Percentiles rank a stretch among this genome's conserved stretches.
phyloP scores from a whole-genome alignment of 441 rosid genomes.

The Gossypium schwendimanii region DNA sequence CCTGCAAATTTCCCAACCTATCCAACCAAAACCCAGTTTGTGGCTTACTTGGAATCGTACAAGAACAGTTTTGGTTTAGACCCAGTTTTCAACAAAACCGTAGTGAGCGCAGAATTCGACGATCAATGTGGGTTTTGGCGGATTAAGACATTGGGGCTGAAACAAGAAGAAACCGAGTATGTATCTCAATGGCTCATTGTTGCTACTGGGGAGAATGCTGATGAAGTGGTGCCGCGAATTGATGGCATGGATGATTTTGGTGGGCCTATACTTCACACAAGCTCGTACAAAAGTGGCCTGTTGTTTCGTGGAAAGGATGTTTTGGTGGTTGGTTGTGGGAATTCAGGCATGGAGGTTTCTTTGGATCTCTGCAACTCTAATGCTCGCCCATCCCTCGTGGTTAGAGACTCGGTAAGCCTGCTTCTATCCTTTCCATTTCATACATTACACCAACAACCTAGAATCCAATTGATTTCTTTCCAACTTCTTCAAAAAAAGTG shows the following conservation, averaged over 20 bases:
- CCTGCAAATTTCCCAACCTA: conserved; percentile 62
- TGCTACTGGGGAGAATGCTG: conserved; percentile 80
- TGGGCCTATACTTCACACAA: conserved; percentile 54
- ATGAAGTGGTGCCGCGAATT: conserved; percentile 46
- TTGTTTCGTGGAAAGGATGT: conserved; percentile 39
- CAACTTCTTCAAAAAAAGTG: too few relatives aligned
- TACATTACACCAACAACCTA: too few relatives aligned
- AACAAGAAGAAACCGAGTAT: conserved; percentile 37
- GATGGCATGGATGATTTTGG: conserved; percentile 44
- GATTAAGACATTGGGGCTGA: conserved; percentile 36
- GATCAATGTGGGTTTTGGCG: conserved; percentile 39
- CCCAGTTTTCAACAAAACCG: conserved; percentile 46
- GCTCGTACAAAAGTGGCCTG: conserved; percentile 50
- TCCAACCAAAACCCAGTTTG: conserved; percentile 65
- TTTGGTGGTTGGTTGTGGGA: conserved; percentile 84
- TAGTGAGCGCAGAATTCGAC: conserved; percentile 53
- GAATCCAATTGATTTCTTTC: too few relatives aligned
- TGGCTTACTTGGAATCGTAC: conserved; percentile 48
- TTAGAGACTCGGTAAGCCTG: not conserved
- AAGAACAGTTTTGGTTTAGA: conserved; percentile 28
- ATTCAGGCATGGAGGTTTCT: conserved; percentile 84
- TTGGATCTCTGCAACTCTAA: conserved; percentile 69
- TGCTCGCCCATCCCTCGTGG: conserved; percentile 40
- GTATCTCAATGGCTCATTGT: conserved; percentile 56
- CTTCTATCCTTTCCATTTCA: not conserved